Conservation (phyloP, 2,329 filamentous ascomycete species). For the Trichoderma lentiforme region DNA sequence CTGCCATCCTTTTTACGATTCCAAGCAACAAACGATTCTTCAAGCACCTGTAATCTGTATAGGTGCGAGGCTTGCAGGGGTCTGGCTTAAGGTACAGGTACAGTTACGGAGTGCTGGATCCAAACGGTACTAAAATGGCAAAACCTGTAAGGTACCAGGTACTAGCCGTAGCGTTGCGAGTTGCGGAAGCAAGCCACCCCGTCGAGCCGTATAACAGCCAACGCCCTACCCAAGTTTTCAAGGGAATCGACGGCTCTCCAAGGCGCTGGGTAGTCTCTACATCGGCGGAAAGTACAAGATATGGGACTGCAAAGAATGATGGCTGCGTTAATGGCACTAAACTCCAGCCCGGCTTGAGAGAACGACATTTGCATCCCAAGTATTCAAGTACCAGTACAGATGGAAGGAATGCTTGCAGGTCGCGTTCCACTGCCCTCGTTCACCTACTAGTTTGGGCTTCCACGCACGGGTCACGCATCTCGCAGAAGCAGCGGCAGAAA, state of each 20-base stretch:
- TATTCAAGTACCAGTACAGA: not conserved
- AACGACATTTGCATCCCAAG: not conserved
- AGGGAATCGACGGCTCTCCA: not conserved
- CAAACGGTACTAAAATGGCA: not conserved
- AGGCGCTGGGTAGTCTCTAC: not conserved
- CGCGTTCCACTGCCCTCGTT: not conserved
- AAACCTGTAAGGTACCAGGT: constrained; percentile 4
- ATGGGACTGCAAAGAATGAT: not conserved
- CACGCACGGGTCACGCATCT: not conserved
- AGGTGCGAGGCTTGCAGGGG: not conserved
- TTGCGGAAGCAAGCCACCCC: constrained; percentile 12
- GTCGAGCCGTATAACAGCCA: constrained; percentile 1
- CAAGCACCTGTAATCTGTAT: not conserved
- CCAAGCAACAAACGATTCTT: not conserved
- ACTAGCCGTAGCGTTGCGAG: not conserved
- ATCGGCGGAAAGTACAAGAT: not conserved
- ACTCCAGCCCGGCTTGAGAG: not conserved
- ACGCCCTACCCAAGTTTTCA: not conserved
- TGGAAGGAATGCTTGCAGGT: not conserved
- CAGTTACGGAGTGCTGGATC: not conserved
- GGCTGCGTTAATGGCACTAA: not conserved
- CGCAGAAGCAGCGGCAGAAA: not conserved
- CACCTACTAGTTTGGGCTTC: constrained; percentile 1
- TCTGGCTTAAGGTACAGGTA: not conserved
- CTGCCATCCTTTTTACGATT: not conserved